These are phyloP conservation scores for Acrodontium crateriforme DNA, from an alignment of 2,329 filamentous ascomycete genomes.

Conservation along the genomic window DNA sequence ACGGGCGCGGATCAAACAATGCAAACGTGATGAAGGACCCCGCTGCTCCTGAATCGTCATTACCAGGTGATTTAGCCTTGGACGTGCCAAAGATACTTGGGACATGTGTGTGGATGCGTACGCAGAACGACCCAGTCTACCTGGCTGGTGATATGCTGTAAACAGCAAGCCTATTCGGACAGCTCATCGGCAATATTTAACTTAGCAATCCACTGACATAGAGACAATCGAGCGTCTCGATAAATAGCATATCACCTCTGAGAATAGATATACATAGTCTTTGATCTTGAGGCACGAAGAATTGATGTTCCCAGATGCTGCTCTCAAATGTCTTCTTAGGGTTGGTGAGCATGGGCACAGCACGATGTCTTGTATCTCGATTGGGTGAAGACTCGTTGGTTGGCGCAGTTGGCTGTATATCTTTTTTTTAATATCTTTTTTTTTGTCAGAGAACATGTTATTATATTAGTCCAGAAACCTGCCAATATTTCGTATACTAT, in stretches of 20 bases:
- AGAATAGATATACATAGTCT: slow-evolving; percentile 24
- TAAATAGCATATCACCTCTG: slow-evolving; percentile 25
- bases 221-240: slow-evolving; percentile 27
- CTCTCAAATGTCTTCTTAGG: slow-evolving; percentile 56
- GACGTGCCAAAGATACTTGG: slow-evolving; percentile 10
- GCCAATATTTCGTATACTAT: no score
- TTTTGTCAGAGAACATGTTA: no score
- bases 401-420: no score
- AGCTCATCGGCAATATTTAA: slow-evolving; percentile 33
- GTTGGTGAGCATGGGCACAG: no score
- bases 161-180: slow-evolving; percentile 29
- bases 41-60: slow-evolving; percentile 11
- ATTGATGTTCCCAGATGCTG: slow-evolving; percentile 58
- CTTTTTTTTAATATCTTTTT: no score
- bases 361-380: no score
- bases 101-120: slow-evolving; percentile 10
- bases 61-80: slow-evolving; percentile 9
- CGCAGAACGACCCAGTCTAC: slow-evolving; percentile 19
- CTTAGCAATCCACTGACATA: slow-evolving; percentile 27
- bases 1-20: slow-evolving; percentile 12
- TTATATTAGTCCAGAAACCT: no score
- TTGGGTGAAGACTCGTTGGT: no score
- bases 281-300: slow-evolving; percentile 34
- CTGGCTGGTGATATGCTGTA: slow-evolving; percentile 30
- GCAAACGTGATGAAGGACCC: slow-evolving; percentile 12